Percentiles rank a stretch among this genome's conserved stretches.
These are phyloP conservation scores for Leccinum rimulosum DNA, from an alignment of 768 basidiomycete species.

Conservation along the genomic window DNA sequence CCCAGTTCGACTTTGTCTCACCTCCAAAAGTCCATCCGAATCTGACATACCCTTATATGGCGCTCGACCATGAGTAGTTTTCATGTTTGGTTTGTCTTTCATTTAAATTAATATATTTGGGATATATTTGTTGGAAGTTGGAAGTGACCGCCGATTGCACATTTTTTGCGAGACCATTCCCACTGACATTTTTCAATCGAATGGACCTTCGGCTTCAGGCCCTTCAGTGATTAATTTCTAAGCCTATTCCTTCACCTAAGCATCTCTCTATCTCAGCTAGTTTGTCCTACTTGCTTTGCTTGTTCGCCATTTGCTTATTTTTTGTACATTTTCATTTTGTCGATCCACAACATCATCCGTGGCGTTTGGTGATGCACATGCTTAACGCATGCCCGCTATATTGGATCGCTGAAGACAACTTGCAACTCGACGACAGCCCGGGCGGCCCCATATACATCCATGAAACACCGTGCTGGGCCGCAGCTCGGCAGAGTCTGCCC, in stretches of 20 bases:
- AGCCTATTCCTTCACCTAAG: conserved; percentile 5
- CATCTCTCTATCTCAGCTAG: conserved; percentile 16
- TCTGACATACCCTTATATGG: conserved; percentile 59
- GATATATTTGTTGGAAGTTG: conserved; percentile 13
- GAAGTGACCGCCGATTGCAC: conserved; percentile 6
- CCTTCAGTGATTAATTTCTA: neutral
- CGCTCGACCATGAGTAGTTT: conserved; percentile 41
- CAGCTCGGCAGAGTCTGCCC: neutral
- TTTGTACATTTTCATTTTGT: conserved; percentile 15
- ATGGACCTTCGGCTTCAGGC: neutral
- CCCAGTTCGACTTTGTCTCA: conserved; percentile 67
- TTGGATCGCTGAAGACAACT: conserved; percentile 11
- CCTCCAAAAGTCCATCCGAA: conserved; percentile 41
- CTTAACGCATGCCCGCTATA: conserved; percentile 23
- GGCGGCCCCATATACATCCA: neutral
- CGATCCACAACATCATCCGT: conserved; percentile 7
- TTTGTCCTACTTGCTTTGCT: conserved; percentile 21
- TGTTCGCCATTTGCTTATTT: conserved; percentile 14
- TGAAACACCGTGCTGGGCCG: conserved; percentile 2
- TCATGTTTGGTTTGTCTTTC: conserved; percentile 14
- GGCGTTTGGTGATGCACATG: conserved; percentile 15
- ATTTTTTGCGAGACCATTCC: conserved; percentile 14
- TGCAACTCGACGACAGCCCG: conserved; percentile 4
- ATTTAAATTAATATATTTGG: conserved; percentile 14
- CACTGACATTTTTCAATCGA: conserved; percentile 10